Evolutionary conservation across 2,329 filamentous ascomycete species (phyloP), one percentile per base, ranked within the genome.

Genomic region (Pestalotiopsis sp.): DNA sequence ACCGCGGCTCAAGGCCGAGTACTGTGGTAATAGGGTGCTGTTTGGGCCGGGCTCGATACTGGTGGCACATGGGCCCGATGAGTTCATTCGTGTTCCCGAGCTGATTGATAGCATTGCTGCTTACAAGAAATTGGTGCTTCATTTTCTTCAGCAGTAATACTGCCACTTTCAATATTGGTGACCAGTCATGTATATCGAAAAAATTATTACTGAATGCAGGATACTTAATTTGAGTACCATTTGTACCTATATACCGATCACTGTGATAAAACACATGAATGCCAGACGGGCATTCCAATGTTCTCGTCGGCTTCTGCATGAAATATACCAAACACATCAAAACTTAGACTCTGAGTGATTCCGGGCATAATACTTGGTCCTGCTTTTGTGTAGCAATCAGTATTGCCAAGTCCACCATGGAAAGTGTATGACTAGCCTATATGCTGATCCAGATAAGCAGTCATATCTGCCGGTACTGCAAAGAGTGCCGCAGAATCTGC

Each of bases 11-110:
- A 75, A 72, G 60, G 71, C 78, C 62, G 69, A 75, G 20, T 74
- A 78, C 58, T 52, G 45, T 17, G 45, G 45, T 0, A 81, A 75
- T 49, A 79, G 78, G 63, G 78, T 80, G n/a, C 72, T 83, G 17
- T 82, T 82, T 68, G 80, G 80, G 0, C 81, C 80, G 2, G 81
- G 80, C 0, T 79, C 79, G 5, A 82, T 82, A 52, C 67, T 77
- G 4, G 77, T 80, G 0, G 81, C 81, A 0, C 81, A 83, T 67
- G 78, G 80, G 3, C 76, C 77, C 4, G 76, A 80, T 68, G 80
- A 83, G 73, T 75, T 76, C 39, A 78, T 82, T 14, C 69, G 72
- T 2, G 72, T 81, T 0, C 70, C 70, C 25, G 80, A 83, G 67
- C 70, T 82, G 17, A 73, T 81, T 67, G 76, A 81, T 13, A 78